Evolutionary conservation across 73 alveolate species (phyloP).

Genomic region (Blepharisma stoltei): DNA sequence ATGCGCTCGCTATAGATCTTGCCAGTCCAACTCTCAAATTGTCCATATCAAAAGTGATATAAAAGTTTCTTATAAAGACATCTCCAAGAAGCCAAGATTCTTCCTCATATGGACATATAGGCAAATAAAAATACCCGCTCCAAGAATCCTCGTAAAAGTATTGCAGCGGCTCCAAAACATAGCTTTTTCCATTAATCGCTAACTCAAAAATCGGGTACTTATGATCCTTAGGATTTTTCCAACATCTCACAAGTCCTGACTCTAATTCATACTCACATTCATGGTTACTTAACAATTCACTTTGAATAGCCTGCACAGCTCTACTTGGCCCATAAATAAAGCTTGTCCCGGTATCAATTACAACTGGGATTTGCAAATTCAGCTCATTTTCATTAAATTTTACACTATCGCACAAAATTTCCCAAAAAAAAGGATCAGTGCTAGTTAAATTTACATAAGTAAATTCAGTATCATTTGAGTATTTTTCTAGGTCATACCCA

Average conservation of each 20-base stretch:
- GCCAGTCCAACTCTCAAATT: too few species aligned
- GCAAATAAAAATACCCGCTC: background rate
- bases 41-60: too few species aligned
- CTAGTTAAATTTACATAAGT: background rate
- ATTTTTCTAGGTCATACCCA: constrained; percentile 1
- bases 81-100: too few species aligned
- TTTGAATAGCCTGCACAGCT: background rate
- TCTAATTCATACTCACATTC: background rate
- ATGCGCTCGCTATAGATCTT: too few species aligned
- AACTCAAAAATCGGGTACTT: background rate
- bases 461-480: background rate
- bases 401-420: background rate
- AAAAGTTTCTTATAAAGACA: too few species aligned
- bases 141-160: background rate
- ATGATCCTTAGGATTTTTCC: background rate
- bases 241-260: background rate
- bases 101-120: background rate
- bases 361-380: background rate
- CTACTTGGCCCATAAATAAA: background rate
- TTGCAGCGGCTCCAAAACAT: background rate
- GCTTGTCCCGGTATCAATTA: background rate
- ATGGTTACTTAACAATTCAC: background rate
- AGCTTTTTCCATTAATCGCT: background rate
- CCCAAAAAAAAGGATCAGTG: background rate
- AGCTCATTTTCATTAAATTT: background rate